Evolutionary conservation across 148 eudicot species (phyloP), one percentile per base, ranked within the genome.

Genomic region (Rhododendron simsii): DNA sequence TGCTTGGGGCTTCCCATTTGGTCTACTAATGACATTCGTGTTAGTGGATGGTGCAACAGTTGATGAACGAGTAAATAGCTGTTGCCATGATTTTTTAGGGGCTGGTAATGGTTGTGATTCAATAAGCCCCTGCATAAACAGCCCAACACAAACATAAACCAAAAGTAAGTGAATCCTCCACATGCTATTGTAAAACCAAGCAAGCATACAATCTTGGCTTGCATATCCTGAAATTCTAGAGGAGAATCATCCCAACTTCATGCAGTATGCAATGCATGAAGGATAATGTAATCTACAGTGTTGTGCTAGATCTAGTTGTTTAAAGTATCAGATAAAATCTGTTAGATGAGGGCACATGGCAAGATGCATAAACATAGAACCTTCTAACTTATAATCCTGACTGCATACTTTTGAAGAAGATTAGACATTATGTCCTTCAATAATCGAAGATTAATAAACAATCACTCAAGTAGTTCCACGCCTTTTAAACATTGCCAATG

Each of bases 11-110:
- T 94, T 94, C 65, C 86, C 90, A 87, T 83, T 90, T 84, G 98
- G 98, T 87, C 98, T 93, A 83, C 95, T 90, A 73, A 97, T 97
- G 73, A 93, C 96, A 87, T 92, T 93, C n/a, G 93, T 76, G 83
- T 87, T 91, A 71, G 93, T 88, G 81, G 97, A 86, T 45, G 91
- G 85, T 85, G 94, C 73, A 85, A 79, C 90, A 91, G 91, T 82
- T 50, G 98, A 84, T 33, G 92, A 82, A 82, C 94, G 91, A 84
- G 95, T 93, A 87, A 97, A 96, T 85, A 96, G 86, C 65, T 96
- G 99, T 47, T 94, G 98, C 99, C 99, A 97, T 65, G 99, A 93
- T 87, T 92, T 95, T 83, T 92, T 92, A 55, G 98, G 95, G 55
- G 93, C 90, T 65, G 92, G 78, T 87, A 86, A 80, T 78, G 81